Base-by-base conservation (phyloP, 768 basidiomycete species). In the Thelephora ganbajun region DNA sequence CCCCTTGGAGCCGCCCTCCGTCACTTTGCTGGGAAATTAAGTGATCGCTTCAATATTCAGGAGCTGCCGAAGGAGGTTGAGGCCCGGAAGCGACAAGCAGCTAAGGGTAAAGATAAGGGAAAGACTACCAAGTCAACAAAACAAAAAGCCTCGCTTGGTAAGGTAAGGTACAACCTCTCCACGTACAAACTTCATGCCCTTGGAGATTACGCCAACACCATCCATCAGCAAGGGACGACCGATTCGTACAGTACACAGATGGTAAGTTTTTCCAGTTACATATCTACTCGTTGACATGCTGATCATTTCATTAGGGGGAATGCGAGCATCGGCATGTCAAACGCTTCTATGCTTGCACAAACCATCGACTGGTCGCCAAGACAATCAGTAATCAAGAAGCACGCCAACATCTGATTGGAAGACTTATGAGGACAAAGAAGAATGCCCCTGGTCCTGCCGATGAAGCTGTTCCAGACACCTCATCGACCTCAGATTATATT, bases 1-100 rank as follows among this genome's bases (percentile, higher is more conserved):
- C 48, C 51, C 1, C 51, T 71, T 6, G 65, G 70, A 0, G 22
- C 50, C 1, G 39, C 53, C 0, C 50, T 70, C 3, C 65, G 63
- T 0, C 18, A 54, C 5, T 74, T 74, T 51, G 48, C 51, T 5
- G 41, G 54, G 1, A 14, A 50, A 1, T 61, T 60, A 0, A 64
- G 64, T 45, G 18, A 50, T 1, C 46, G 37, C 0, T 67, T 56
- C 43, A 16, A 56, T 0, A 68, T 66, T 0, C 18, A 48, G 0
- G 68, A 70, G 30, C 54, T 74, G 11, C 69, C 69, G 0, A 46
- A 48, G 1, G 72, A 77, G 46, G 46, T 46, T 1, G 48, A 46
- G 11, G 53, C 50, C 0, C 53, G 59, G 3, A 46, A 46, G 1
- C 51, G 56, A 2, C 56, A 54, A 30, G 26, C 26, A 30, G n/a